Conservation (phyloP, 2,329 filamentous ascomycete species). For the Neofusicoccum parvum region DNA sequence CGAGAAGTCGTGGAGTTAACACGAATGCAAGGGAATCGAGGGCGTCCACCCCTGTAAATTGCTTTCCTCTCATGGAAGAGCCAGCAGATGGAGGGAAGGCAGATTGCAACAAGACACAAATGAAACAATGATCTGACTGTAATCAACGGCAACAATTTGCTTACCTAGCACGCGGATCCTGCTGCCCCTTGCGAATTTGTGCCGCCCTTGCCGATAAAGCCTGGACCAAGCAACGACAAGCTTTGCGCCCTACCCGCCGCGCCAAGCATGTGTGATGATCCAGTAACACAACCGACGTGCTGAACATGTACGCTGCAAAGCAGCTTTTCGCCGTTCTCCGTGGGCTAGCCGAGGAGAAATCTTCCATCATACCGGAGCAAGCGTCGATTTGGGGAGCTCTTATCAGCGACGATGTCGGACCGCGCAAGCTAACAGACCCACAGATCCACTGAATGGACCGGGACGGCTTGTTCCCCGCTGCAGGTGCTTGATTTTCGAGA, state of each 20-base stretch:
- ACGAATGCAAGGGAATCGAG: too few relatives aligned
- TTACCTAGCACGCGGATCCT: background rate
- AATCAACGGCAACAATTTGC: background rate
- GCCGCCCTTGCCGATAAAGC: conserved; percentile 1
- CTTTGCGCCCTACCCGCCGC: conserved; percentile 15
- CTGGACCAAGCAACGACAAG: conserved; percentile 6
- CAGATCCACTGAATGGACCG: background rate
- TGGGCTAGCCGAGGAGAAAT: conserved; percentile 1
- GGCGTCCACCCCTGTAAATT: too few relatives aligned
- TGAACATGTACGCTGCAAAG: background rate
- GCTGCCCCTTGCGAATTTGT: background rate
- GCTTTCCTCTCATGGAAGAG: too few relatives aligned
- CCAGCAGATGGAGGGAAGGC: too few relatives aligned
- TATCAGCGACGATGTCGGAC: conserved; percentile 8
- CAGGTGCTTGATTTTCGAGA: background rate
- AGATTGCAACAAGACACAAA: background rate
- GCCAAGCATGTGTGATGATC: background rate
- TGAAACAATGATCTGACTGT: background rate
- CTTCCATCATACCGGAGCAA: background rate
- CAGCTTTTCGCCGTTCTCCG: background rate
- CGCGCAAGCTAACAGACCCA: conserved; percentile 4
- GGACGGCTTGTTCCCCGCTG: background rate
- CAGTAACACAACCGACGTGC: background rate
- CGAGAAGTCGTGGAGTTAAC: too few relatives aligned
- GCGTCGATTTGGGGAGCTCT: background rate